These are phyloP conservation scores for Colletotrichum sp. DNA, from an alignment of 2,329 filamentous ascomycete genomes.

Conservation along the genomic window DNA sequence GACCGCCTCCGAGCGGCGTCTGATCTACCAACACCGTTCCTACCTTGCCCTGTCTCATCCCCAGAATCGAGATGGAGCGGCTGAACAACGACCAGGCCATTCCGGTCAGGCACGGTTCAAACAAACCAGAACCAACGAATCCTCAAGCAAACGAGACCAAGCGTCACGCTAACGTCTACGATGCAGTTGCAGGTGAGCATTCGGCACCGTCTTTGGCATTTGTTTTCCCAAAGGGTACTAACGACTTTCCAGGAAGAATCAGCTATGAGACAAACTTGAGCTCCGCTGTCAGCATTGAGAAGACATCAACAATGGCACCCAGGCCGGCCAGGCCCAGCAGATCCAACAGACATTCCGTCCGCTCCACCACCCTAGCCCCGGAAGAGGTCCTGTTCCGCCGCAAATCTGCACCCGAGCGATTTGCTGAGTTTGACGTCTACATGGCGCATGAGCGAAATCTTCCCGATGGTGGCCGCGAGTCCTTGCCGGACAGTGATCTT, in stretches of 20 bases:
- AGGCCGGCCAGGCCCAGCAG: background rate
- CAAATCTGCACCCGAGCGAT: constrained; percentile 68
- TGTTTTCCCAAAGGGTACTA: background rate
- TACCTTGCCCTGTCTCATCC: background rate
- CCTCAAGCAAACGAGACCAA: background rate
- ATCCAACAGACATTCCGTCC: constrained; percentile 28
- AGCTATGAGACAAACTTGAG: background rate
- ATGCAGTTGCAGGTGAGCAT: constrained; percentile 71
- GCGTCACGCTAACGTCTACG: constrained; percentile 65
- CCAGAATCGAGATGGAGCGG: background rate
- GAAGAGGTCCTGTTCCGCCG: constrained; percentile 75
- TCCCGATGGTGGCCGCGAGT: constrained; percentile 45
- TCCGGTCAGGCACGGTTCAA: background rate
- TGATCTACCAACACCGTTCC: background rate
- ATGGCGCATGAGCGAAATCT: constrained; percentile 65
- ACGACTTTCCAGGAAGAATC: constrained; percentile 11
- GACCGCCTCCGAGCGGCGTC: background rate
- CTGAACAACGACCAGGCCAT: background rate
- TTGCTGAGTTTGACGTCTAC: constrained; percentile 75
- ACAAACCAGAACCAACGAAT: background rate
- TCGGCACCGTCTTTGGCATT: background rate
- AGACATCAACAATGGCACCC: background rate
- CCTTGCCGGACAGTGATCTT: constrained; percentile 72
- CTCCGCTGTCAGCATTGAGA: background rate
- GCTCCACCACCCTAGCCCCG: constrained; percentile 56